Percentiles rank a stretch among this genome's conserved stretches.
phyloP scores from a whole-genome alignment of 228 moss, liverwort and hornwort genomes.

The Sphagnum magellanicum region DNA sequence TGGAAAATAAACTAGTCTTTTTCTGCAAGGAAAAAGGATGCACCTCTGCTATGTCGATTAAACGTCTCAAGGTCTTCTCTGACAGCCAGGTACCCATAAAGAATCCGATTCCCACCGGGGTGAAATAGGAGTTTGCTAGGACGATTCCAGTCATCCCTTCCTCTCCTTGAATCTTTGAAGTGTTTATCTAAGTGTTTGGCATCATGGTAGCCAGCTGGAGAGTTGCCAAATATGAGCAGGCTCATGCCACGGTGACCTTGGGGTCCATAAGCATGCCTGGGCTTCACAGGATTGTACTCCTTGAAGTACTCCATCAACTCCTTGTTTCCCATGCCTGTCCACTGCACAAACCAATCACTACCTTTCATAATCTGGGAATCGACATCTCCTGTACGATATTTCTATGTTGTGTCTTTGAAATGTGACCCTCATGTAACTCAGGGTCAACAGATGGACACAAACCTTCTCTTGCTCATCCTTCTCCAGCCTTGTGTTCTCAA shows the following conservation, averaged over 20 bases:
- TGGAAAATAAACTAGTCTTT: no score
- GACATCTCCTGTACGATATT: no score
- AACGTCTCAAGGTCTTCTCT: conserved; percentile 76
- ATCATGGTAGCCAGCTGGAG: conserved; percentile 82
- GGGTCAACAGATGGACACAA: not conserved
- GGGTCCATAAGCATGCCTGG: conserved; percentile 97
- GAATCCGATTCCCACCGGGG: conserved; percentile 79
- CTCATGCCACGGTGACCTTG: conserved; percentile 96
- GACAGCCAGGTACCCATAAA: conserved; percentile 87
- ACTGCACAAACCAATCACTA: conserved; percentile 27
- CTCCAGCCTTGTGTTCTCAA: conserved; percentile 88
- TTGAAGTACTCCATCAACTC: conserved; percentile 86
- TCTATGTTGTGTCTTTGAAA: no score
- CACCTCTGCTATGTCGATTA: conserved; percentile 91
- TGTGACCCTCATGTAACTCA: no score
- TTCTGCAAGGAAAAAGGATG: not conserved
- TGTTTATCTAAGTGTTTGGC: conserved; percentile 69
- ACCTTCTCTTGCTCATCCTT: conserved; percentile 90
- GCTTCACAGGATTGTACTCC: conserved; percentile 87
- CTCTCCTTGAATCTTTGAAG: conserved; percentile 53
- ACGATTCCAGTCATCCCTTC: conserved; percentile 68
- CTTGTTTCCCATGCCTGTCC: conserved; percentile 98
- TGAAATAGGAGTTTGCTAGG: conserved; percentile 51
- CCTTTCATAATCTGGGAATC: not conserved
- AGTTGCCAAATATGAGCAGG: conserved; percentile 72